Evolutionary conservation across 345 rosid genomes (phyloP), one percentile per base, ranked within the genome.

Genomic region (Salix arbutifolia): DNA sequence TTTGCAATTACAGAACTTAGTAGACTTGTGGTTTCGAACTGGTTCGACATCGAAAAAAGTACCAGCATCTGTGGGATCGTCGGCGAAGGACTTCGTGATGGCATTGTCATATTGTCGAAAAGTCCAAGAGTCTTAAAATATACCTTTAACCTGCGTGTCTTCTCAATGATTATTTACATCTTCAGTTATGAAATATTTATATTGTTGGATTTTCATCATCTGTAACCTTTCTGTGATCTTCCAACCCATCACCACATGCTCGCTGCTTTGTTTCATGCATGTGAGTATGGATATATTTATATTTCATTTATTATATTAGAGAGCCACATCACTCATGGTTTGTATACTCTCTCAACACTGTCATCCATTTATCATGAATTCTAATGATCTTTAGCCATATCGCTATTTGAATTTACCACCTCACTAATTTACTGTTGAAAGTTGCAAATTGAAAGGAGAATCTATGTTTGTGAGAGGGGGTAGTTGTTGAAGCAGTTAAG

Each of bases 11-110:
- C 82, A 82, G 70, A 85, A 82, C 79, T 70, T 96, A 73, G 87
- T 92, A 13, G 94, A 96, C 73, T 74, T 81, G 79, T 96, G 99
- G 97, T 73, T 90, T 69, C 87, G 82, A 76, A 86, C 80, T 46
- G 79, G 86, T 11, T 75, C 94, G 18, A 84, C 86, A 23, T 72
- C 91, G 13, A 89, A 88, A 44, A 86, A 78, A 30, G 84, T 91
- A 48, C 42, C 84, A 11, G 89, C 91, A 53, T 76, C 80, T 0
- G 69, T 89, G 21, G 99, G 99, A 72, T 89, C 94, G 2, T 90
- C 97, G 1, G 97, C 97, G 1, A 87, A 91, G 85, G 98, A 90
- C 71, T 93, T 86, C 65, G 85, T 90, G 33, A 91, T 93, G 96
- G 93, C 90, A 69, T 87, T 95, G 75, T 85, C 80, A 3, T 93